Percentiles rank a stretch among this genome's conserved stretches.
Evolutionary conservation across 1,139 yeast species (phyloP).

Genomic region (Nakaseomyces kungkrabaensis): DNA sequence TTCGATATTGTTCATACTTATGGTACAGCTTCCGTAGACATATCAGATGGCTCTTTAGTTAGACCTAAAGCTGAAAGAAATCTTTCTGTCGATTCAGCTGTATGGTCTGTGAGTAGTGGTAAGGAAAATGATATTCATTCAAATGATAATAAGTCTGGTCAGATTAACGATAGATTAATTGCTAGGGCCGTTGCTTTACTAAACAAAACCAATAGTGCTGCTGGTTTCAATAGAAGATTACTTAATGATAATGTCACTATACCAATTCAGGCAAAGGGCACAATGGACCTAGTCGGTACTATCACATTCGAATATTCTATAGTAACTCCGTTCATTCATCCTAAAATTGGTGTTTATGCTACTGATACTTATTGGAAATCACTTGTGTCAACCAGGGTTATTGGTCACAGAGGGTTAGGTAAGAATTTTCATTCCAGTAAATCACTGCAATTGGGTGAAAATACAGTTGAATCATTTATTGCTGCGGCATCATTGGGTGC

Average conservation of each 20-base stretch:
- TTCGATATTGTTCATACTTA: constrained; percentile 95
- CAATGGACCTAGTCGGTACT: constrained; percentile 68
- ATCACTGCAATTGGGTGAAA: constrained; percentile 89
- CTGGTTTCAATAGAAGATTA: constrained; percentile 63
- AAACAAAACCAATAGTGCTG: constrained; percentile 52
- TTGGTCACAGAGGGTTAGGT: constrained; percentile 95
- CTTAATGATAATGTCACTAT: constrained; percentile 56
- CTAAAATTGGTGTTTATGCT: constrained; percentile 46
- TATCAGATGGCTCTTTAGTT: neutral
- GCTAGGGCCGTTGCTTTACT: constrained; percentile 70
- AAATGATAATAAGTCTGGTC: neutral
- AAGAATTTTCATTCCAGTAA: constrained; percentile 63
- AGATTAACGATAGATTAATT: neutral
- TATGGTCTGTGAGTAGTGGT: neutral
- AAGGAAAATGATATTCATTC: neutral
- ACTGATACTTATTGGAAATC: constrained; percentile 91
- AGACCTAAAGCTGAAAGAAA: neutral
- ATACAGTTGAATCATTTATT: constrained; percentile 88
- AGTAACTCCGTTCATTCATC: constrained; percentile 66
- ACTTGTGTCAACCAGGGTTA: constrained; percentile 77
- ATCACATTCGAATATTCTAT: constrained; percentile 66
- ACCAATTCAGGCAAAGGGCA: constrained; percentile 68
- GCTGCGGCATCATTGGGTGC: constrained; percentile 96
- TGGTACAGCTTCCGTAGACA: constrained; percentile 34
- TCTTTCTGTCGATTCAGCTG: neutral